These are phyloP conservation scores for Raffaelea albimanens DNA, from an alignment of 2,329 filamentous ascomycete genomes.

Conservation along the genomic window DNA sequence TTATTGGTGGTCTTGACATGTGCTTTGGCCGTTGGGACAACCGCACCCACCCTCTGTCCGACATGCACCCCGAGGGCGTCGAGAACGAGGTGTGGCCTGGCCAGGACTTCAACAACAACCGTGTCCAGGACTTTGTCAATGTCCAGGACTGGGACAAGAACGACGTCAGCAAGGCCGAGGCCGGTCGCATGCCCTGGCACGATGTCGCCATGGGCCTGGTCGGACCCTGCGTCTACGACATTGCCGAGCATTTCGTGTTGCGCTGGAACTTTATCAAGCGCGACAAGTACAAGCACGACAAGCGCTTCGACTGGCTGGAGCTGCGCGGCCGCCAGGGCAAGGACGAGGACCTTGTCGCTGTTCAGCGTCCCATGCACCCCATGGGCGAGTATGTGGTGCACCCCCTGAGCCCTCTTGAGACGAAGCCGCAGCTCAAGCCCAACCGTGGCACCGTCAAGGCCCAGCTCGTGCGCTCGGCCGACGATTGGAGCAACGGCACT, in stretches of 20 bases:
- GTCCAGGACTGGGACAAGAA: conserved; percentile 91
- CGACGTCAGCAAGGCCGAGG: conserved; percentile 82
- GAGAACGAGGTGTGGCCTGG: conserved; percentile 83
- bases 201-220: conserved; percentile 90
- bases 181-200: conserved; percentile 96
- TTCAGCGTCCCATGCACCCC: conserved; percentile 81
- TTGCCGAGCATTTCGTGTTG: conserved; percentile 89
- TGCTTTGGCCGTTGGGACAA: conserved; percentile 95
- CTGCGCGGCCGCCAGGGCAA: conserved; percentile 67
- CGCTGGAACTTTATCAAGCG: conserved; percentile 96
- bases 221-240: conserved; percentile 83
- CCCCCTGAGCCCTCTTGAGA: conserved; percentile 59
- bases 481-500: conserved; percentile 91
- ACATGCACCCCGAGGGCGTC: conserved; percentile 78
- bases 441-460: conserved; percentile 66
- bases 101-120: conserved; percentile 97
- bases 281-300: conserved; percentile 92
- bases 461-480: conserved; percentile 81
- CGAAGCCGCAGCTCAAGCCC: conserved; percentile 41
- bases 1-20: conserved; percentile 88
- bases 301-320: conserved; percentile 74
- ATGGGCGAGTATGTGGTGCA: conserved; percentile 82
- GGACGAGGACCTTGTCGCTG: conserved; percentile 76
- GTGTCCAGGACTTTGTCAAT: conserved; percentile 88
- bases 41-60: conserved; percentile 74